phyloP scores from a whole-genome alignment of 2,329 filamentous ascomycete genomes.

The Eutypella sp. region DNA sequence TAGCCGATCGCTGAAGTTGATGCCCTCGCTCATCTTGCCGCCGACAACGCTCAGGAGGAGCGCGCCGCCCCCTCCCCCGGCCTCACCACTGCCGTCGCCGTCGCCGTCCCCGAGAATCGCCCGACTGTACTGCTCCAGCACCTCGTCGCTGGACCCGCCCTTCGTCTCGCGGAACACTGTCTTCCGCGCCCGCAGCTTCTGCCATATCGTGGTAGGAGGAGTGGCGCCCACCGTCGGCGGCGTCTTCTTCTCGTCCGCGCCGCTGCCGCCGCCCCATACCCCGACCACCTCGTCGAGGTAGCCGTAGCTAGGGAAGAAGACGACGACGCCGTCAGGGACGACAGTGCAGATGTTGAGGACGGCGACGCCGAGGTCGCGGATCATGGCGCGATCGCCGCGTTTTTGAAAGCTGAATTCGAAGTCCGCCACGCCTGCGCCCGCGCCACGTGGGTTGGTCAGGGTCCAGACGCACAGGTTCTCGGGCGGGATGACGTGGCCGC shows the following conservation, averaged over 20 bases:
- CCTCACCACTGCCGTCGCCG: not conserved
- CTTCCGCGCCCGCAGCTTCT: slow-evolving; percentile 54
- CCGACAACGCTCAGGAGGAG: slow-evolving; percentile 87
- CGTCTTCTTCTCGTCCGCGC: slow-evolving; percentile 2
- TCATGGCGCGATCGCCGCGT: slow-evolving; percentile 63
- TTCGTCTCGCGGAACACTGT: slow-evolving; percentile 56
- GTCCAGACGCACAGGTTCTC: slow-evolving; percentile 77
- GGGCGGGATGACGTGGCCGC: slow-evolving; percentile 86
- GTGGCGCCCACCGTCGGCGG: too few relatives aligned
- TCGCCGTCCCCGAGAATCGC: slow-evolving; percentile 53
- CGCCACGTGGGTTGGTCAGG: slow-evolving; percentile 35
- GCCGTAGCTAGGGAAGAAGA: slow-evolving; percentile 93
- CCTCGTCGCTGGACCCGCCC: slow-evolving; percentile 56
- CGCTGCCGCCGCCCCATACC: slow-evolving; percentile 47
- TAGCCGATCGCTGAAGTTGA: slow-evolving; percentile 91
- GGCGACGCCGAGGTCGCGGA: slow-evolving; percentile 67
- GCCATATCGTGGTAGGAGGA: slow-evolving; percentile 53
- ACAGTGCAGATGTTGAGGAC: slow-evolving; percentile 66
- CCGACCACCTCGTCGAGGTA: slow-evolving; percentile 73
- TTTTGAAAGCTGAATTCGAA: slow-evolving; percentile 89
- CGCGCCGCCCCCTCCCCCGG: slow-evolving; percentile 51
- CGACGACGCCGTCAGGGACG: slow-evolving; percentile 84
- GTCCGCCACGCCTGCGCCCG: slow-evolving; percentile 27
- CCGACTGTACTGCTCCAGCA: slow-evolving; percentile 67
- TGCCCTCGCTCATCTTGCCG: slow-evolving; percentile 93